These are phyloP conservation scores for Fusarium caatingaense DNA, from an alignment of 2,329 filamentous ascomycete species.

Conservation along the genomic window DNA sequence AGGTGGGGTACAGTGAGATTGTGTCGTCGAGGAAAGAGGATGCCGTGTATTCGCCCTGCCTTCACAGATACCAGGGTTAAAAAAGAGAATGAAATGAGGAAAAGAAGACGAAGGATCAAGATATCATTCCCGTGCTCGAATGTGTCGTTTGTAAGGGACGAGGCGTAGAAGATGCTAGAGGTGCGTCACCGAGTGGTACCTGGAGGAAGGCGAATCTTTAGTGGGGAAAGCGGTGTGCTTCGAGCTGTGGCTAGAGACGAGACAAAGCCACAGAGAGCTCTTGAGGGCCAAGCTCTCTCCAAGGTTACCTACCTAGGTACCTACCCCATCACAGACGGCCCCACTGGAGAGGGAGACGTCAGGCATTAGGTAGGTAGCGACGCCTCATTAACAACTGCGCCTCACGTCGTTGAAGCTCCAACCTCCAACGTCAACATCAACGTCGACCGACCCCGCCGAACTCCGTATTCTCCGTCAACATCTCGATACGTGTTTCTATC, in stretches of 20 bases:
- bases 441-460: slow-evolving; percentile 44
- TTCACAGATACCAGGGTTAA: background rate
- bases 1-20: slow-evolving; percentile 1
- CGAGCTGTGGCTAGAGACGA: slow-evolving; percentile 19
- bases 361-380: slow-evolving; percentile 32
- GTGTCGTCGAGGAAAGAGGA: background rate
- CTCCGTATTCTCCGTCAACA: slow-evolving; percentile 31
- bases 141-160: slow-evolving; percentile 8
- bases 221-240: slow-evolving; percentile 47
- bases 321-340: slow-evolving; percentile 23
- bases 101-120: slow-evolving; percentile 1
- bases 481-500: slow-evolving; percentile 18
- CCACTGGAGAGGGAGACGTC: slow-evolving; percentile 50
- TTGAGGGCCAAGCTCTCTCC: slow-evolving; percentile 30
- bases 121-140: background rate
- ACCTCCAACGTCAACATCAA: slow-evolving; percentile 46
- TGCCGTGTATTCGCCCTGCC: background rate
- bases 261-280: slow-evolving; percentile 20
- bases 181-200: slow-evolving; percentile 52
- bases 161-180: slow-evolving; percentile 34
- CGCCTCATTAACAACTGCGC: slow-evolving; percentile 42
- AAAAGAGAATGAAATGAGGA: background rate
- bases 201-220: slow-evolving; percentile 39
- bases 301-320: slow-evolving; percentile 1
- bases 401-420: slow-evolving; percentile 40